These are phyloP conservation scores for Saturnispora sanitii DNA, from an alignment of 805 yeast species.

Conservation along the genomic window DNA sequence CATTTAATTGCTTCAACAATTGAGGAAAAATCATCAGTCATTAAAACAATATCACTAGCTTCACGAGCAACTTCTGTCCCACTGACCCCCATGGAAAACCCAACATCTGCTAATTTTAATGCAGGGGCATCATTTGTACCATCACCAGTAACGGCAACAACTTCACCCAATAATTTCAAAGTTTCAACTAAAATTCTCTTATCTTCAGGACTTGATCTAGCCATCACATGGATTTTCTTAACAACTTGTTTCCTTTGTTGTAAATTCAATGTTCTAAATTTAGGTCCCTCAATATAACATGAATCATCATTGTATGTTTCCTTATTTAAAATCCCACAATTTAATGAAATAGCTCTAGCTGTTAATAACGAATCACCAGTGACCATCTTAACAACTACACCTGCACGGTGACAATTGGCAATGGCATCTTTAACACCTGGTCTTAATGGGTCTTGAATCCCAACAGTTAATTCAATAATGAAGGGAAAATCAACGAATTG, in stretches of 20 bases:
- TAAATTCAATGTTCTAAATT: slow-evolving; percentile 57
- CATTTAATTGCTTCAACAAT: slow-evolving; percentile 96
- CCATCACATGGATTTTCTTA: slow-evolving; percentile 76
- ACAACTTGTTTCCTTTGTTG: slow-evolving; percentile 48
- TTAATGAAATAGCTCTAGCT: slow-evolving; percentile 81
- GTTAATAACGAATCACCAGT: slow-evolving; percentile 94
- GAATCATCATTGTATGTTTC: slow-evolving; percentile 43
- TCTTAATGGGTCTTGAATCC: slow-evolving; percentile 92
- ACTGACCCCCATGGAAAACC: slow-evolving; percentile 96
- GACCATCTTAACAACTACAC: slow-evolving; percentile 94
- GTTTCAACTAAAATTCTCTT: slow-evolving; percentile 79
- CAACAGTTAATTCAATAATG: slow-evolving; percentile 66
- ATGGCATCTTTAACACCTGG: slow-evolving; percentile 88
- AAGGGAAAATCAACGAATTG: slow-evolving; percentile 21
- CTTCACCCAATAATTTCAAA: slow-evolving; percentile 71
- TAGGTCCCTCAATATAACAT: slow-evolving; percentile 88
- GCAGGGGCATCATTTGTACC: slow-evolving; percentile 99
- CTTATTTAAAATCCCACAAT: slow-evolving; percentile 66
- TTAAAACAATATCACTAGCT: slow-evolving; percentile 95
- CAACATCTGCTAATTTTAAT: slow-evolving; percentile 90
- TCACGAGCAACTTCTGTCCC: slow-evolving; percentile 99
- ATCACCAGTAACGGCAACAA: slow-evolving; percentile 98
- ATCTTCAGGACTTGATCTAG: slow-evolving; percentile 94
- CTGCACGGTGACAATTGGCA: slow-evolving; percentile 74
- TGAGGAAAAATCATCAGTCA: slow-evolving; percentile 90